Evolutionary conservation across 2,329 filamentous ascomycete species (phyloP).

Genomic region (Aspergillus sp.): DNA sequence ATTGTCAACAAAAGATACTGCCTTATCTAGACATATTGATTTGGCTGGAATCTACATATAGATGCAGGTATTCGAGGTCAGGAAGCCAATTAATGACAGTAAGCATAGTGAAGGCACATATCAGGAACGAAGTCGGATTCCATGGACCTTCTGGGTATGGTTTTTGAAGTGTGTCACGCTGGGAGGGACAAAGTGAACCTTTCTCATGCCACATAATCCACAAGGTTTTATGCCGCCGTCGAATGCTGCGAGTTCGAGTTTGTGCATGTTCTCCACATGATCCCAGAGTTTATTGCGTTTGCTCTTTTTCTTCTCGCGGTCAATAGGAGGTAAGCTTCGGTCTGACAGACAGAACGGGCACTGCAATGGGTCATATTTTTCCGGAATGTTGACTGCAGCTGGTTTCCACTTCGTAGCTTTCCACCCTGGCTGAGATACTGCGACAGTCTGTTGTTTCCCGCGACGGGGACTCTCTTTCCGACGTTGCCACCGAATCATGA

Average conservation of each 20-base stretch:
- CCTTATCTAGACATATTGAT: too few species aligned
- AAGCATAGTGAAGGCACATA: neutral
- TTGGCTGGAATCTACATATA: too few species aligned
- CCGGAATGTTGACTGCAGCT: neutral
- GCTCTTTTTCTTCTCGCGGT: neutral
- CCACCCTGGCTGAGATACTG: neutral
- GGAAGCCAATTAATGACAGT: too few species aligned
- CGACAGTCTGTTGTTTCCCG: conserved; percentile 2
- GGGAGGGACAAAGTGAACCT: neutral
- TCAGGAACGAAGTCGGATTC: neutral
- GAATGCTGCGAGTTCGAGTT: neutral
- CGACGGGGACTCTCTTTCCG: conserved; percentile 10
- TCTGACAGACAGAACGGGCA: neutral
- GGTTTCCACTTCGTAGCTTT: neutral
- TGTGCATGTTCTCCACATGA: neutral
- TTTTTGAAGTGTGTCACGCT: neutral
- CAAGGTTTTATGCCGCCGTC: neutral
- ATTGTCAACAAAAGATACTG: too few species aligned
- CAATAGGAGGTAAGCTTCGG: neutral
- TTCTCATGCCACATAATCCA: neutral
- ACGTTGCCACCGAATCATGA: conserved; percentile 14
- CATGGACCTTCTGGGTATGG: neutral
- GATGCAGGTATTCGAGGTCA: too few species aligned
- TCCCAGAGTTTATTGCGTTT: neutral
- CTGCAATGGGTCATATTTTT: neutral